phyloP scores from a whole-genome alignment of 1,284 basidiomycete genomes.

The Macrocystidia cucumis region DNA sequence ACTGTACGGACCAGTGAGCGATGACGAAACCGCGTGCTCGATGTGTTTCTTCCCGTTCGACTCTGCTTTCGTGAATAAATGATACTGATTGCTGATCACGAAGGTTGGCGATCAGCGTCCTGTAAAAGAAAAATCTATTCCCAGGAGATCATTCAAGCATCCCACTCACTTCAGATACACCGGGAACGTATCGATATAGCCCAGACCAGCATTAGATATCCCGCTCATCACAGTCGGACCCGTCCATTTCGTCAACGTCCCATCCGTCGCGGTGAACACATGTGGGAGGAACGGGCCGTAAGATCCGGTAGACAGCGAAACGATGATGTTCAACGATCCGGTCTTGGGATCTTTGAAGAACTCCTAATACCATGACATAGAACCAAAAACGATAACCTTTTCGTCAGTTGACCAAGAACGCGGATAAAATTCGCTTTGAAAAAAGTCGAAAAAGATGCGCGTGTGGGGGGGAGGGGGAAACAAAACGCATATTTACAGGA shows the following conservation, averaged over 20 bases:
- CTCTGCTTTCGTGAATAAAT: conserved; percentile 26
- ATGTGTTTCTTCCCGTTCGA: conserved; percentile 21
- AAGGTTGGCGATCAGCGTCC: background rate
- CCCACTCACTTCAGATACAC: conserved; percentile 23
- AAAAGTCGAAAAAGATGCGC: no score
- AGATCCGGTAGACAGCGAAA: conserved; percentile 25
- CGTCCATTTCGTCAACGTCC: conserved; percentile 20
- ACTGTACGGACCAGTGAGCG: conserved; percentile 24
- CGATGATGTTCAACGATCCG: conserved; percentile 23
- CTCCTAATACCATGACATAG: conserved; percentile 15
- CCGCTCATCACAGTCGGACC: conserved; percentile 25
- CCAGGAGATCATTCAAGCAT: no score
- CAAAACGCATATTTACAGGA: conserved; percentile 13
- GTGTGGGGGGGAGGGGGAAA: background rate
- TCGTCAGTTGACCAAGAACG: no score
- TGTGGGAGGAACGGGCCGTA: conserved; percentile 28
- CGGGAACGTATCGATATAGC: conserved; percentile 28
- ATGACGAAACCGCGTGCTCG: conserved; percentile 24
- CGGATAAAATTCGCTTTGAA: no score
- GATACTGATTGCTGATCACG: conserved; percentile 20
- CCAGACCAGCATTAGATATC: conserved; percentile 25
- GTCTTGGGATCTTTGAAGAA: conserved; percentile 28
- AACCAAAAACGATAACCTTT: no score
- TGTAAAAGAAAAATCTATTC: background rate
- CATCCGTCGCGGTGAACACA: conserved; percentile 23